phyloP scores from a whole-genome alignment of 768 basidiomycete species.

The Trametes punicea region DNA sequence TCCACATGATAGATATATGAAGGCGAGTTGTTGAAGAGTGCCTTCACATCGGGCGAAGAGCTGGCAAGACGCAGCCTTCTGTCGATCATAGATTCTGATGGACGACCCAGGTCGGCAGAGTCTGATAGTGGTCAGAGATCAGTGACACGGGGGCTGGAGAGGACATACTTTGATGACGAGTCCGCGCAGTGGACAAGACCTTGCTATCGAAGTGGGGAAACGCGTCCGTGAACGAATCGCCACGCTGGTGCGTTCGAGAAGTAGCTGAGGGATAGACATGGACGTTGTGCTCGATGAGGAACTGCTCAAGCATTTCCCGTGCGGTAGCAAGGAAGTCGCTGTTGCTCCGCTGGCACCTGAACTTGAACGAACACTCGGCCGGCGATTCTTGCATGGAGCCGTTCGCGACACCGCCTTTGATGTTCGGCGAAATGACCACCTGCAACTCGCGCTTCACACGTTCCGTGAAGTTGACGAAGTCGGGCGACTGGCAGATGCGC shows the following conservation, averaged over 20 bases:
- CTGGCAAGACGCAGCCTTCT: constrained; percentile 77
- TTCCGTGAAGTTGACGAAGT: constrained; percentile 84
- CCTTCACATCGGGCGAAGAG: constrained; percentile 94
- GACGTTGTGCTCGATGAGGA: constrained; percentile 78
- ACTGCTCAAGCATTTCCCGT: constrained; percentile 91
- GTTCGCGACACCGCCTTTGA: constrained; percentile 52
- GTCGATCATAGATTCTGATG: constrained; percentile 64
- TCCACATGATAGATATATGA: constrained; percentile 81
- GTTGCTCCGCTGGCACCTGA: constrained; percentile 92
- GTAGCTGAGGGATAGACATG: constrained; percentile 78
- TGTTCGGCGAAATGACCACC: constrained; percentile 81
- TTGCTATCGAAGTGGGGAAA: constrained; percentile 98
- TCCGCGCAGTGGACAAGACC: constrained; percentile 75
- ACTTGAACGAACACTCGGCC: constrained; percentile 88
- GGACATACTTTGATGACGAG: constrained; percentile 53
- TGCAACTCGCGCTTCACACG: constrained; percentile 92
- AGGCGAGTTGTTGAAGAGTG: constrained; percentile 81
- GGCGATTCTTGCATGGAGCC: constrained; percentile 55
- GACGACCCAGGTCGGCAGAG: constrained; percentile 72
- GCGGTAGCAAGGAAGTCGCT: constrained; percentile 90
- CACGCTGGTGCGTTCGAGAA: constrained; percentile 77
- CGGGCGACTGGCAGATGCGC: constrained; percentile 69
- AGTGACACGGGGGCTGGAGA: background rate
- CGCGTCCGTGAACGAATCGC: constrained; percentile 91
- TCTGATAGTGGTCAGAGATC: constrained; percentile 40